These are phyloP conservation scores for Beauveria bassiana DNA, from an alignment of 2,329 filamentous ascomycete species.

Conservation along the genomic window DNA sequence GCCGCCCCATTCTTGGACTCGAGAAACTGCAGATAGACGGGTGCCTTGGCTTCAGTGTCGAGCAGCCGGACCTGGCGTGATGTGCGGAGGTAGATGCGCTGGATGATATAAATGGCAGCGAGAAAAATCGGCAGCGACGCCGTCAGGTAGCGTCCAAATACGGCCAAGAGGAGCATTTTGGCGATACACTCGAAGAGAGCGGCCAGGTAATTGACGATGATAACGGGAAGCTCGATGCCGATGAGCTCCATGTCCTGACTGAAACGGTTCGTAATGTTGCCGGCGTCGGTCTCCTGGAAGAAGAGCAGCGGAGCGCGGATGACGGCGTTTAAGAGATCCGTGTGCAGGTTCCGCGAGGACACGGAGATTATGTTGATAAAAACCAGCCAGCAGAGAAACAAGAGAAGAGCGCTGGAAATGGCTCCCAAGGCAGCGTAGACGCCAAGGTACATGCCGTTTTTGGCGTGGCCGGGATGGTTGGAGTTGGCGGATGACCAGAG, in stretches of 20 bases:
- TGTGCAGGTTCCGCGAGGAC: constrained; percentile 9
- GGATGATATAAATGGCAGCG: constrained; percentile 28
- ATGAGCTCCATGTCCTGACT: constrained; percentile 33
- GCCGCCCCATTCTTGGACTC: constrained; percentile 19
- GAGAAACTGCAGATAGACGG: constrained; percentile 21
- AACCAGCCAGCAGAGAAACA: background rate
- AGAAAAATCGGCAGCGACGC: constrained; percentile 26
- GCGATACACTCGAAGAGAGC: background rate
- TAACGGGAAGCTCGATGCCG: constrained; percentile 27
- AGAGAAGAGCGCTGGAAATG: background rate
- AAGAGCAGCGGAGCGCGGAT: constrained; percentile 23
- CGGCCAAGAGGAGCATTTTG: background rate
- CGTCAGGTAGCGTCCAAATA: constrained; percentile 12
- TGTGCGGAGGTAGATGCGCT: constrained; percentile 24
- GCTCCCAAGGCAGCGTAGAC: background rate
- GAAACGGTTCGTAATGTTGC: constrained; percentile 29
- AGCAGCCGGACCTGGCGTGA: constrained; percentile 24
- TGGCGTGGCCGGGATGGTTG: constrained; percentile 12
- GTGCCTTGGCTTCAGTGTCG: constrained; percentile 24
- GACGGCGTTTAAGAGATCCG: background rate
- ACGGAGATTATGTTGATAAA: background rate
- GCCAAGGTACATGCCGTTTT: constrained; percentile 17
- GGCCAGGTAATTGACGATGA: constrained; percentile 13
- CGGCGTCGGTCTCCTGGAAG: constrained; percentile 28
- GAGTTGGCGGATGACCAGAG: constrained; percentile 19